These are phyloP conservation scores for Chaetomiaceae sp. DNA, from an alignment of 2,329 filamentous ascomycete species.

Conservation along the genomic window DNA sequence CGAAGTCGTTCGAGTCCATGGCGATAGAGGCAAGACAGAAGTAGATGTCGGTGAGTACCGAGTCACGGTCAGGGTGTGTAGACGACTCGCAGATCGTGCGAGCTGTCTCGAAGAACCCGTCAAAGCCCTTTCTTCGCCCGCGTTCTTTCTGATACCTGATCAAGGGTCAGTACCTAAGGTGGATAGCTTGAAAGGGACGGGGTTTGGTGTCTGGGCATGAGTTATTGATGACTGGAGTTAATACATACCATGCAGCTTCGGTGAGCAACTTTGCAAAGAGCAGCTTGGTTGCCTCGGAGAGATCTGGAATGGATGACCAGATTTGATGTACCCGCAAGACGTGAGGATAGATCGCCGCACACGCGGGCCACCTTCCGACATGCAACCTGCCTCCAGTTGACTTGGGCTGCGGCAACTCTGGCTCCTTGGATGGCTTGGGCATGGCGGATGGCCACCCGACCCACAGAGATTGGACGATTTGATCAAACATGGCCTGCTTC, in stretches of 20 bases:
- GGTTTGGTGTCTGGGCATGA: too few species aligned
- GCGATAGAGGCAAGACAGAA: background rate
- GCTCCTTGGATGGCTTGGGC: background rate
- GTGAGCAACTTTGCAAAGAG: background rate
- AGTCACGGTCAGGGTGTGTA: background rate
- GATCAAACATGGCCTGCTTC: background rate
- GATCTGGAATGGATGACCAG: background rate
- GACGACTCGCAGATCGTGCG: background rate
- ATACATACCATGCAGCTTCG: background rate
- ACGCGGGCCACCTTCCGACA: background rate
- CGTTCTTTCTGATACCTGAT: background rate
- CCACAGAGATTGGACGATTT: background rate
- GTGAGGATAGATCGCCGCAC: background rate
- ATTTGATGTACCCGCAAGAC: background rate
- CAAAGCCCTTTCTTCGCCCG: background rate
- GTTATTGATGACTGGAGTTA: too few species aligned
- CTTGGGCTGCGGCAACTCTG: background rate
- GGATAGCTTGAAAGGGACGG: too few species aligned
- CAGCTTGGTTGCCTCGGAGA: background rate
- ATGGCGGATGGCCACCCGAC: background rate
- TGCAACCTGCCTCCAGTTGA: background rate
- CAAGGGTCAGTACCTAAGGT: too few species aligned
- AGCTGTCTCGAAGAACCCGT: background rate
- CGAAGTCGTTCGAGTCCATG: background rate
- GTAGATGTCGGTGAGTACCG: background rate